phyloP scores from a whole-genome alignment of 2,329 filamentous ascomycete species.

The Verticillium nonalfalfae region DNA sequence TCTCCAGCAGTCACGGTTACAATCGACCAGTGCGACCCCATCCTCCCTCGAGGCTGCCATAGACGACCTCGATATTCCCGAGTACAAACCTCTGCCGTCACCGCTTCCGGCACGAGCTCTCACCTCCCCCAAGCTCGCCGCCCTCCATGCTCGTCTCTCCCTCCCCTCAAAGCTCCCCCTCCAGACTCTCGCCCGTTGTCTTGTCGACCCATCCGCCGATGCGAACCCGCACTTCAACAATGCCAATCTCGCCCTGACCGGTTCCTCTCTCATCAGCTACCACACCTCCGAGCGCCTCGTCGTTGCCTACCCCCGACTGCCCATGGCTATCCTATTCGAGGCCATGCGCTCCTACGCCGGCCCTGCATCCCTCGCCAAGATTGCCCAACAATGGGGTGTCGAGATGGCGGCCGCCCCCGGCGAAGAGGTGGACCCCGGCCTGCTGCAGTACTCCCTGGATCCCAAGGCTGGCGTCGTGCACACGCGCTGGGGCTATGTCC shows the following conservation, averaged over 20 bases:
- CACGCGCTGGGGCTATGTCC: constrained; percentile 44
- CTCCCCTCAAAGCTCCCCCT: constrained; percentile 78
- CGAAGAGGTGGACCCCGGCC: constrained; percentile 83
- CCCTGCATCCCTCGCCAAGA: constrained; percentile 61
- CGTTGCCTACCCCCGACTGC: constrained; percentile 84
- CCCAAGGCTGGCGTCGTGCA: constrained; percentile 34
- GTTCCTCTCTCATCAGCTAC: constrained; percentile 77
- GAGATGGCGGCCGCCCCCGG: constrained; percentile 83
- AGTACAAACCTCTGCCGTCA: constrained; percentile 46
- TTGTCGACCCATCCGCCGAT: constrained; percentile 84
- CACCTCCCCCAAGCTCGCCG: constrained; percentile 81
- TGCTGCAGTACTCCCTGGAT: constrained; percentile 69
- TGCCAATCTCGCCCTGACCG: constrained; percentile 71
- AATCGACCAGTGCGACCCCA: constrained; percentile 23
- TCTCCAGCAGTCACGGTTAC: constrained; percentile 16
- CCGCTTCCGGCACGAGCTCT: constrained; percentile 62
- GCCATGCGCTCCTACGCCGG: constrained; percentile 82
- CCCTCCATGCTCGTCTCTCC: constrained; percentile 82
- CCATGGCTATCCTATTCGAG: constrained; percentile 80
- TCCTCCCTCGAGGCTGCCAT: constrained; percentile 16
- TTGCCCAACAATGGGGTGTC: constrained; percentile 85
- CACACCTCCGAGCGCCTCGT: constrained; percentile 85
- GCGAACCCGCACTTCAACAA: constrained; percentile 81
- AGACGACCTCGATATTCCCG: constrained; percentile 11
- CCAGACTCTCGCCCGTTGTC: constrained; percentile 76